Evolutionary conservation across 257 asterid species (phyloP), one percentile per base, ranked within the genome.

Genomic region (Penstemon davidsonii): DNA sequence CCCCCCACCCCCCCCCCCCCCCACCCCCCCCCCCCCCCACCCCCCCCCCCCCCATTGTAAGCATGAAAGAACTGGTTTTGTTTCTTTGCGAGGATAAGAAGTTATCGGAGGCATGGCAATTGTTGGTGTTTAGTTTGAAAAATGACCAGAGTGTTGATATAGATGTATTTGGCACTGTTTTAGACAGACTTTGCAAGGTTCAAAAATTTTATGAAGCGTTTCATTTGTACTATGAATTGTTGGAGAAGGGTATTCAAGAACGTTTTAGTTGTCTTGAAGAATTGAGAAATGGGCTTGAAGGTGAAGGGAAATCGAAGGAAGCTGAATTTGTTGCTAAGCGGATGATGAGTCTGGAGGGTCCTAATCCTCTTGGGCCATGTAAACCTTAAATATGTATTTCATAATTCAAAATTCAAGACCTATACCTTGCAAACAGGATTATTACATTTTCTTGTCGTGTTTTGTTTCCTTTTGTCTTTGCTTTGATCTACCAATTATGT

Each of bases 251-350:
- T 67, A 39, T 78, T 55, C 65, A 75, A 50, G 89, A 49, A 58
- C 92, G 92, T 57, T 75, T 83, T 67, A 69, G 71, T 77, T 78
- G 88, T 76, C 78, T 89, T 41, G 83, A 77, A 64, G 89, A 78
- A 12, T 79, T 92, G 63, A 78, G 66, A 73, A 63, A 45, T 47
- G 87, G 74, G 38, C 92, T 87, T 15, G 84, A 84, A 74, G 83
- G 77, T 44, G 81, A 71, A 62, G 96, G 96, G 44, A 92, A 75
- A 60, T 51, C 65, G 60, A 83, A 82, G 76, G 96, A 87, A 75
- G 88, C 96, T 58, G 88, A 89, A 65, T 92, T 92, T 72, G 84
- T 92, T 64, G 75, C 87, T 45, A 83, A 84, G 92, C 86, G 89
- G 74, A 85, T 88, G 74, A 64, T 25, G 5, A 65, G 40, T 50